Evolutionary conservation across 2,329 filamentous ascomycete genomes (phyloP).

Genomic region (Phialophora tarda): DNA sequence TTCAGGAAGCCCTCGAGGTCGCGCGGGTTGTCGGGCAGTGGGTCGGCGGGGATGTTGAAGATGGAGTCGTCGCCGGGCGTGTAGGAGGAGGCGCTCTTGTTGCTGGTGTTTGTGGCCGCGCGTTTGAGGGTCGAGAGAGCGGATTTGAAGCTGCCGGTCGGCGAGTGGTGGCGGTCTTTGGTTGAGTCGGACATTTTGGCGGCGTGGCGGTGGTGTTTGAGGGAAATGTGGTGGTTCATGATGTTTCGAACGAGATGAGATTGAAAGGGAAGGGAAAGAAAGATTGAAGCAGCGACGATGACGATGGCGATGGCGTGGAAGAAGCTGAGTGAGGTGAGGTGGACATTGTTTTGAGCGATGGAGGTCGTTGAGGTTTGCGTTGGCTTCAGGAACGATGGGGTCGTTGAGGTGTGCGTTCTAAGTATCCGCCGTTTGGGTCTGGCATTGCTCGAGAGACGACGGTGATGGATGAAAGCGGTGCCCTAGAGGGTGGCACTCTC

Average conservation of each 20-base stretch:
- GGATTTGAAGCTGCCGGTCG: constrained; percentile 22
- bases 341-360: not conserved
- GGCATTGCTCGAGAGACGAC: constrained; percentile 1
- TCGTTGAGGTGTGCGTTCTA: not conserved
- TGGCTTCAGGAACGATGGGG: not conserved
- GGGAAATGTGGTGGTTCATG: not conserved
- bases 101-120: constrained; percentile 20
- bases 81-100: constrained; percentile 10
- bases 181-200: constrained; percentile 8
- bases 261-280: not conserved
- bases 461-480: not conserved
- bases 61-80: constrained; percentile 9
- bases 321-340: constrained; percentile 3
- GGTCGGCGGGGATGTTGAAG: constrained; percentile 8
- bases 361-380: constrained; percentile 7
- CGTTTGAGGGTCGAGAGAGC: constrained; percentile 24
- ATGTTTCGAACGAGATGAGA: not conserved
- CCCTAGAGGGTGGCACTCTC: not conserved
- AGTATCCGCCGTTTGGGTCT: not conserved
- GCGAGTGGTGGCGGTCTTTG: constrained; percentile 4
- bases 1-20: constrained; percentile 24
- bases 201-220: constrained; percentile 3
- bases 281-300: not conserved
- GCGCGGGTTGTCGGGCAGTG: constrained; percentile 17
- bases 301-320: not conserved